Conservation (phyloP, 2,329 filamentous ascomycete genomes). For the Diaporthe vexans region DNA sequence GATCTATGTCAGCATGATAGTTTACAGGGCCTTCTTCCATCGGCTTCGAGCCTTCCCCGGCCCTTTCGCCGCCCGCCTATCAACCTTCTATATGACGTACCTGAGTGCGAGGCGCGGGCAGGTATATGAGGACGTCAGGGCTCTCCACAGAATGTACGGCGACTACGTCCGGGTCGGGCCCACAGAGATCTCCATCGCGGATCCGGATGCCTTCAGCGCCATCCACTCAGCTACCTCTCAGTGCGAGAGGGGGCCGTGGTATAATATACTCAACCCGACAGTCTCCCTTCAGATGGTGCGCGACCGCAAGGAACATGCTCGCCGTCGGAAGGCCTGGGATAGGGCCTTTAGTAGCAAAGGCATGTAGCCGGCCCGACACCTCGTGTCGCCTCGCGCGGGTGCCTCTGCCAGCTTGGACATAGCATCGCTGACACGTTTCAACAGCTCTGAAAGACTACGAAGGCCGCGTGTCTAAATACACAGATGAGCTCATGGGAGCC, state of each 20-base stretch:
- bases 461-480: conserved; percentile 6
- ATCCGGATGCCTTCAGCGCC: conserved; percentile 47
- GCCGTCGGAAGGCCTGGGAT: conserved; percentile 53
- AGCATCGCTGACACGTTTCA: not conserved
- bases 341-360: conserved; percentile 50
- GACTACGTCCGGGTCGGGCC: conserved; percentile 47
- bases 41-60: conserved; percentile 38
- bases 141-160: conserved; percentile 43
- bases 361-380: not conserved
- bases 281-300: conserved; percentile 50
- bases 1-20: conserved; percentile 44
- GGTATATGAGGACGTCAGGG: conserved; percentile 46
- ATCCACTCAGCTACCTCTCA: conserved; percentile 50
- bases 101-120: conserved; percentile 43
- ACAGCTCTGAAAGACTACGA: conserved; percentile 34
- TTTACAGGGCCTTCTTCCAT: conserved; percentile 45
- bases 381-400: not conserved
- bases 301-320: conserved; percentile 49
- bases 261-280: conserved; percentile 49
- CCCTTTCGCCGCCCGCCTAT: conserved; percentile 39
- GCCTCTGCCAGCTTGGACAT: not conserved
- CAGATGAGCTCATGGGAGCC: conserved; percentile 22
- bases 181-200: conserved; percentile 51
- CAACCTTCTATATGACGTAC: conserved; percentile 44
- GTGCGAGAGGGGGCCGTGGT: conserved; percentile 52